Base-by-base conservation (phyloP, 2,329 filamentous ascomycete species). In the Alternaria gaisen region DNA sequence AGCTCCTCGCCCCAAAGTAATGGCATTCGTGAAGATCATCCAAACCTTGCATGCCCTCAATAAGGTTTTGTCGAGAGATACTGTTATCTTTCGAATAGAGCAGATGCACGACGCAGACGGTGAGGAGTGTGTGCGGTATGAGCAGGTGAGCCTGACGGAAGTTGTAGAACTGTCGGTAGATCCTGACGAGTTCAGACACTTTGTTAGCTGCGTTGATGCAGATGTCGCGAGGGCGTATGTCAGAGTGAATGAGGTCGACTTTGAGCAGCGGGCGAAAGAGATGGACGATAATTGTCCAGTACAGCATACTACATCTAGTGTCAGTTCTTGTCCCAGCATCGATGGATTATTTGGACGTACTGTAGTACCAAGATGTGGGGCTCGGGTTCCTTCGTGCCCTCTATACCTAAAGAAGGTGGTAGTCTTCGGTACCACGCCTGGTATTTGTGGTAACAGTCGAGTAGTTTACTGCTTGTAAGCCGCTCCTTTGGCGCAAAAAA, bases 201-300 rank as follows among this genome's bases (percentile, higher is more conserved):
- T 79, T 77, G 58, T 82, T 82, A 3, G 81, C 81, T 43, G 77
- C 79, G 42, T 78, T 75, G n/a, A 83, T 83, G 75, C 90, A 92
- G 16, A 91, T 86, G 63, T 91, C 88, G 40, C 86, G 84, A 8
- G 90, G 90, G 4, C 83, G 82, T 2, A 91, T 81, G 53, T 85
- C 84, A 8, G 88, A 90, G 9, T 87, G 86, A 48, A 78, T 70
- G 14, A 83, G 68, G 52, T 83, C 80, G 22, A 90, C 84, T 68
- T 91, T 91, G 71, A 92, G 88, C 38, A 93, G 83, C 0, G 91
- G 91, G 7, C 91, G 84, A 73, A 93, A 93, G 1, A 93, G 84
- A n/a, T 92, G 84, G 0, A 91, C 77, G n/a, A 90, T 89, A 30
- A 87, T 85, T 63, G 88, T 89, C 70, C 91, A 86, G 71, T 91